Conservation (phyloP, 2,329 filamentous ascomycete species). For the Verticillium nubilum region DNA sequence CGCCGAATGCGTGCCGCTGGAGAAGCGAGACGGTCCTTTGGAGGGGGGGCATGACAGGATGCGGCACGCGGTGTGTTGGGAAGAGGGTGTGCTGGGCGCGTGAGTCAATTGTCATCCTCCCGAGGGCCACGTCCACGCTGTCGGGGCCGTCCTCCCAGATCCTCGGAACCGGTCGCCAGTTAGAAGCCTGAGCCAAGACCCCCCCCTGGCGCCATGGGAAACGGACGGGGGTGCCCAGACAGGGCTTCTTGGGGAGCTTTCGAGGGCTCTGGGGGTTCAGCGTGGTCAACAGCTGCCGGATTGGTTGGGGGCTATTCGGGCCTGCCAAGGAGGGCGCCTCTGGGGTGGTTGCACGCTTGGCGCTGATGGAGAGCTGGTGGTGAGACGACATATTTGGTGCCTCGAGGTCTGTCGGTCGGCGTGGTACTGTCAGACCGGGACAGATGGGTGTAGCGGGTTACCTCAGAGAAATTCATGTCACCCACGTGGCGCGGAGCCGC, state of each 20-base stretch:
- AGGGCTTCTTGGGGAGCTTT: neutral
- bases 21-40: neutral
- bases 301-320: neutral
- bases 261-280: neutral
- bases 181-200: neutral
- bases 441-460: neutral
- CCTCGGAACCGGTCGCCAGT: neutral
- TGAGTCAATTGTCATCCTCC: neutral
- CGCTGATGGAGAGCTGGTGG: neutral
- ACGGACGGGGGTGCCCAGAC: too few species aligned
- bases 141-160: neutral
- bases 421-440: neutral
- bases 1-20: neutral
- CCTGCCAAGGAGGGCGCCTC: neutral
- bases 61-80: neutral
- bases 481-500: neutral
- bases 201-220: neutral
- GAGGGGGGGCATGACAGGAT: neutral
- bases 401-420: neutral
- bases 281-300: neutral
- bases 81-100: neutral
- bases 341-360: neutral
- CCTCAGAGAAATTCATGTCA: neutral
- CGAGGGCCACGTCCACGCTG: neutral
- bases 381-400: neutral